A percentile compares a stretch with the other conserved stretches of the same genome.
Evolutionary conservation across 768 basidiomycete species (phyloP).

Genomic region (Russula olivacea): DNA sequence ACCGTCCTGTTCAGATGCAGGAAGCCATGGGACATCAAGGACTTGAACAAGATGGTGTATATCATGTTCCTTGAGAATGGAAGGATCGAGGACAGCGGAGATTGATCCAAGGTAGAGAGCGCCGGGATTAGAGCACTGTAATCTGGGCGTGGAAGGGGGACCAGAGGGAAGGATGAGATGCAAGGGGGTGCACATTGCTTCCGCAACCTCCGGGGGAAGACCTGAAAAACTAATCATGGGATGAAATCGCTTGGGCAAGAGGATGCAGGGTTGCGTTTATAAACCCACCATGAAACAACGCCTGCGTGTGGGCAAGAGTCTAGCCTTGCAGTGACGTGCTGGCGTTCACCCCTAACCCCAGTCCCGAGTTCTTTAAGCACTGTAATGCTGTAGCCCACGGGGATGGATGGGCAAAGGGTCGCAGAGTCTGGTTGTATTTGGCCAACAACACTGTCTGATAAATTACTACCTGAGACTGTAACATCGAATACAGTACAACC

Average conservation of each 20-base stretch:
- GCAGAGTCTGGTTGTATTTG: background rate
- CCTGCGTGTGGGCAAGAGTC: constrained; percentile 2
- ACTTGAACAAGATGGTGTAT: constrained; percentile 62
- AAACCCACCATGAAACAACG: constrained; percentile 13
- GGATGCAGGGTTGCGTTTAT: constrained; percentile 1
- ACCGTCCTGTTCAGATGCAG: constrained; percentile 32
- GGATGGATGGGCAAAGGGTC: background rate
- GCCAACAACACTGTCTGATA: background rate
- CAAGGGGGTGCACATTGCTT: constrained; percentile 84
- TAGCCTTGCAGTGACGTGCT: constrained; percentile 20
- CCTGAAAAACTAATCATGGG: constrained; percentile 75
- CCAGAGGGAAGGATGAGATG: constrained; percentile 52
- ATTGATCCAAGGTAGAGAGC: constrained; percentile 66
- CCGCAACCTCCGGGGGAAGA: constrained; percentile 67
- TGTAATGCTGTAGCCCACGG: no score
- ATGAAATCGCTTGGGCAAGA: constrained; percentile 11
- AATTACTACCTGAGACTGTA: background rate
- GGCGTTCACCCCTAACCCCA: constrained; percentile 18
- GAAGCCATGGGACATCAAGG: constrained; percentile 60
- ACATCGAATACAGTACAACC: background rate
- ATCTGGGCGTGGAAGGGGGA: constrained; percentile 28
- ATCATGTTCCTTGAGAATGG: constrained; percentile 43
- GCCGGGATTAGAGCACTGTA: constrained; percentile 35
- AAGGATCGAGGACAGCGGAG: constrained; percentile 50
- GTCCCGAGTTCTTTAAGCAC: background rate